Evolutionary conservation across 1,139 yeast genomes (phyloP), one percentile per base, ranked within the genome.

Genomic region (Scheffersomyces lignicola): DNA sequence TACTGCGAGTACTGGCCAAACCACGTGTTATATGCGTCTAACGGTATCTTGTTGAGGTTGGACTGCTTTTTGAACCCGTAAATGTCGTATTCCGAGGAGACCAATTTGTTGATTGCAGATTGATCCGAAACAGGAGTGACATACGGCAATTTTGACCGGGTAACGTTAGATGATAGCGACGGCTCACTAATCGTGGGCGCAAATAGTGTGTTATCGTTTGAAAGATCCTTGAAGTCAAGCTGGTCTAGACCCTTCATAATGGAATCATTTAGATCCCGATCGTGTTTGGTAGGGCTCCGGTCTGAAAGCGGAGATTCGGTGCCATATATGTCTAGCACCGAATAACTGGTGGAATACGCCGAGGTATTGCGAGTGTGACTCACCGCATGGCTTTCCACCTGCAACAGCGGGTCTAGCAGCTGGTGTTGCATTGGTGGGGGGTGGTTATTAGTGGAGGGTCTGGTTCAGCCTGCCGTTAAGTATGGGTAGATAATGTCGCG

Each of bases 41-140:
- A 66, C 5, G 83, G 49, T 11, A 81, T 65, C 42, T 62, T 50
- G 38, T 58, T 58, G 32, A 58, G 76, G 28, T 65, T 61, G 11
- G 78, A 73, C 18, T 70, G 72, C 53, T 87, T 89, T 46, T 78
- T 80, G 62, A 90, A 90, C 2, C 97, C 97, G 52, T 90, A 90
- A 32, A 90, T 62, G 56, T 90, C 97, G 37, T 78, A 69, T 24
- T 69, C 68, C 7, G 76, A 57, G 10, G 40, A 35, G n/a, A 61
- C 36, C 5, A 63, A 37, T 11, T 12, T 10, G n/a, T 45, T 39
- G 10, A 35, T 32, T 16, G 48, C 41, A 4, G 44, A 32, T 7
- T 33, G 32, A 14, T 29, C 8, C 10, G 42, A 39, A 1, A 54
- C 36, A 5, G 48, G 42, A 22, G 40, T 41, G 4, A 52, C 39